Evolutionary conservation across 2,329 filamentous ascomycete genomes (phyloP), one percentile per base, ranked within the genome.

Genomic region (Fusarium heterosporum): DNA sequence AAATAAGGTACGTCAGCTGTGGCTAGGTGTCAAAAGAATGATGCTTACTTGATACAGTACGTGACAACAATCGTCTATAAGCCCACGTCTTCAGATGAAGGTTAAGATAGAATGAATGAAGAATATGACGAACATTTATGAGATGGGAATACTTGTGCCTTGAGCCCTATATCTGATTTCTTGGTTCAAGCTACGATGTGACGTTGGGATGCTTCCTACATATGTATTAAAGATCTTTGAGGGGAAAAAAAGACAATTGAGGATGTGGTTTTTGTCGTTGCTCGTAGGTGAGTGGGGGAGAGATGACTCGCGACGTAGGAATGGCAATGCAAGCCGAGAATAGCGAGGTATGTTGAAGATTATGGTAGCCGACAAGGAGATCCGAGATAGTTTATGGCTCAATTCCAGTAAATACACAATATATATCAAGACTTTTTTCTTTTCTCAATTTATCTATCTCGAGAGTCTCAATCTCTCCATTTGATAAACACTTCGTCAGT

Each of bases 61-160:
- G 91, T 98, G 34, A 98, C 95, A 6, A 97, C 94, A 4, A 97
- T 98, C 76, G 90, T 98, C 83, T 98, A 98, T 82, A 98, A 97
- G 83, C 93, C 93, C 17, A 93, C 93, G 12, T 83, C 83, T 8
- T 77, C 80, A n/a, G 85, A 87, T 65, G 82, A 86, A 51, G 74
- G 76, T 43, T 78, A 47, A 74, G 52, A 19, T n/a, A 17, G 19
- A 22, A 30, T 49, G 50, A 30, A 39, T 19, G 36, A 26, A 25
- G n/a, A 25, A 26, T 10, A 58, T 58, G 34, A 48, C 32, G 19
- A 36, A 29, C 49, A 46, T 41, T 11, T 29, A 39, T 32, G 38
- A 50, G 28, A 49, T 17, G 38, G 16, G 32, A 14, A 28, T 42
- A 25, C 34, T 16, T 36, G 22, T 43, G 22, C 25, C 47, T 61